Base-by-base conservation (phyloP, 148 eudicot species). In the Camellia japonica region DNA sequence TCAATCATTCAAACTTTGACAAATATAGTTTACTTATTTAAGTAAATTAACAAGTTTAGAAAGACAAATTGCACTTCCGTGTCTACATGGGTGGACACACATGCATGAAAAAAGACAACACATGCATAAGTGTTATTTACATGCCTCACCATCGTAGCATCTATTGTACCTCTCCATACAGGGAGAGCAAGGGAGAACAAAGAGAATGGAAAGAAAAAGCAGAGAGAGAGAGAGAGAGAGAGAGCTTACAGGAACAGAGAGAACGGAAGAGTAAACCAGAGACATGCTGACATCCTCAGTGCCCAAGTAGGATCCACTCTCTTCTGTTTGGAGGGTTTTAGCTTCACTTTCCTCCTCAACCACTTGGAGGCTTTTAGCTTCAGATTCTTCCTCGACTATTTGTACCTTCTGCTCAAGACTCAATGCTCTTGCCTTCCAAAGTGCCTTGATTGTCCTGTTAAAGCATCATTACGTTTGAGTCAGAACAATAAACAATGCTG, bases 391-490 rank as follows among this genome's bases (percentile, higher is more conserved):
- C 83, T 89, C 88, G 70, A 87, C 89, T 65, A 95, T 90, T 80
- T 83, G 90, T 14, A 90, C 95, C 89, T 93, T 95, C 82, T 95
- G 94, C 85, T 95, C 99, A 67, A 91, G 97, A 76, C 88, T 93
- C 92, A 93, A 89, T 41, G 99, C 88, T 83, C 93, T 88, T 67
- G 97, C 97, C 80, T 82, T 93, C 97, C 99, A 95, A 51, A 95
- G 91, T 68, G 97, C 99, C 91, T 88, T 88, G 78, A 95, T 90
- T 46, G 99, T 95, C 88, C 99, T 95, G 88, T 81, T 69, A 78
- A 75, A 30, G 51, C 73, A 77, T 41, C 68, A 64, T 69, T 0
- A 81, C 14, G 60, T 7, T 43, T 52, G 20, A 5, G 59, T 70
- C 20, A 51, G 60, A 70, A 47, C 19, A 20, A 30, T 43, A 75